A percentile compares a stretch with the other conserved stretches of the same genome.
These are phyloP conservation scores for Aspergillus hancockii DNA, from an alignment of 495 filamentous ascomycete species.

Conservation along the genomic window DNA sequence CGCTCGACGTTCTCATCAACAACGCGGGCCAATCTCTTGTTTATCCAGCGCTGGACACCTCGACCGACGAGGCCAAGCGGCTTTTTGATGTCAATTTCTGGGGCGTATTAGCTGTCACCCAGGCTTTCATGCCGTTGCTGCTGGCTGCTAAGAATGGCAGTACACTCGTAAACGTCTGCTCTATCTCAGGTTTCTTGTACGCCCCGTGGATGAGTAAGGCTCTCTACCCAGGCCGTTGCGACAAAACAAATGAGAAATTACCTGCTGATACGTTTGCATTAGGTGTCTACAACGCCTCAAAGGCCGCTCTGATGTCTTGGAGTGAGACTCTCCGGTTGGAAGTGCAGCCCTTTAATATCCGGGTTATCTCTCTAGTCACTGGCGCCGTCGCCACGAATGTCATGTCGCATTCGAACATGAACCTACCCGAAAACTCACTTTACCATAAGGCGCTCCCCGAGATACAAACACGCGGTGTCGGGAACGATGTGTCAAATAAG, in stretches of 20 bases:
- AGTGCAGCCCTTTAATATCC: constrained; percentile 30
- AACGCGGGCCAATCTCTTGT: constrained; percentile 13
- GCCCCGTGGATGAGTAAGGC: constrained; percentile 12
- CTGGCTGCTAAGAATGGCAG: constrained; percentile 45
- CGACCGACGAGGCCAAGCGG: constrained; percentile 49
- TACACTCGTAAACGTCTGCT: constrained; percentile 54
- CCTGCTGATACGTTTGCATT: not conserved
- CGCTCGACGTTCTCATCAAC: constrained; percentile 16
- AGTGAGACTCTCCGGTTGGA: constrained; percentile 34
- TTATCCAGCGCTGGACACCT: constrained; percentile 49
- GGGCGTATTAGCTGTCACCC: constrained; percentile 53
- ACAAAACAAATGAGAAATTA: not conserved
- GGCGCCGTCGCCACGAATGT: constrained; percentile 18
- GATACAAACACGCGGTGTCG: not conserved
- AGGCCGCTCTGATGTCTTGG: constrained; percentile 24
- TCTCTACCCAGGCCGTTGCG: not conserved
- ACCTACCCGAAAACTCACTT: constrained; percentile 7
- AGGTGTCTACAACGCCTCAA: constrained; percentile 32
- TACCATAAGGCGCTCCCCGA: constrained; percentile 5
- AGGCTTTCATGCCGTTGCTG: constrained; percentile 55
- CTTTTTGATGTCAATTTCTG: constrained; percentile 66
- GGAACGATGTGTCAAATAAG: constrained; percentile 5
- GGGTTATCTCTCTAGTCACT: constrained; percentile 43
- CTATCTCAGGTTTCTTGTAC: constrained; percentile 39
- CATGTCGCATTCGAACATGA: not conserved